A percentile compares a stretch with the other conserved stretches of the same genome.
These are phyloP conservation scores for Amoebophrya sp. DNA, from an alignment of 169 alveolate genomes.

Conservation along the genomic window DNA sequence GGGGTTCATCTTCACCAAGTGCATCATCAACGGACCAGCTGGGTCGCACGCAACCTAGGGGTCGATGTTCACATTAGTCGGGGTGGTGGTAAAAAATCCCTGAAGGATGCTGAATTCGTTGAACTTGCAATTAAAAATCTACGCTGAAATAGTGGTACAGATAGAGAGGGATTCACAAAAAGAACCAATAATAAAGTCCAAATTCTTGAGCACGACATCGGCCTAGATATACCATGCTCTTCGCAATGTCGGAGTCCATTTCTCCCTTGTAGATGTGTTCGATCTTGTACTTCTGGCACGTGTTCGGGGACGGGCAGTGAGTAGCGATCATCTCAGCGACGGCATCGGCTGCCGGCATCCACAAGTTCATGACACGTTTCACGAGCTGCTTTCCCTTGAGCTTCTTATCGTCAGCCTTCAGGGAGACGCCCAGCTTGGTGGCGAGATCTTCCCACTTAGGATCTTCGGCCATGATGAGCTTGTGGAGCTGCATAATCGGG, in stretches of 20 bases:
- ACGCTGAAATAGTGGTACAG: neutral
- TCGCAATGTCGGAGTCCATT: slow-evolving; percentile 44
- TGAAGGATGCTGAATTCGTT: neutral
- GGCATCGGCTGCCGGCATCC: slow-evolving; percentile 99
- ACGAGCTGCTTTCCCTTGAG: slow-evolving; percentile 91
- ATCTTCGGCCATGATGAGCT: slow-evolving; percentile 85
- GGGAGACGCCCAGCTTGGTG: slow-evolving; percentile 78
- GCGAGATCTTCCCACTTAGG: slow-evolving; percentile 83
- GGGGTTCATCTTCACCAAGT: slow-evolving; percentile 99
- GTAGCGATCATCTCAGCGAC: slow-evolving; percentile 95
- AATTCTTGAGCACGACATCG: neutral
- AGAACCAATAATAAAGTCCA: neutral
- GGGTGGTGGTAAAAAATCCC: neutral
- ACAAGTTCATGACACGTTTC: slow-evolving; percentile 95
- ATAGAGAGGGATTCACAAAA: neutral
- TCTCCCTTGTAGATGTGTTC: slow-evolving; percentile 50
- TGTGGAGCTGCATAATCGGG: slow-evolving; percentile 88
- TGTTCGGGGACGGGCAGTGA: neutral
- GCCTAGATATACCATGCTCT: slow-evolving; percentile 32
- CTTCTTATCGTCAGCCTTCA: slow-evolving; percentile 90
- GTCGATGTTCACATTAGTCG: too few species aligned
- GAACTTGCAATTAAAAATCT: neutral
- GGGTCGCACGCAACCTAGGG: slow-evolving; percentile 80
- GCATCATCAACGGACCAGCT: slow-evolving; percentile 97
- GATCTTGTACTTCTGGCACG: slow-evolving; percentile 44